These are phyloP conservation scores for Colletotrichum echinochloae DNA, from an alignment of 2,329 filamentous ascomycete species.

Conservation along the genomic window DNA sequence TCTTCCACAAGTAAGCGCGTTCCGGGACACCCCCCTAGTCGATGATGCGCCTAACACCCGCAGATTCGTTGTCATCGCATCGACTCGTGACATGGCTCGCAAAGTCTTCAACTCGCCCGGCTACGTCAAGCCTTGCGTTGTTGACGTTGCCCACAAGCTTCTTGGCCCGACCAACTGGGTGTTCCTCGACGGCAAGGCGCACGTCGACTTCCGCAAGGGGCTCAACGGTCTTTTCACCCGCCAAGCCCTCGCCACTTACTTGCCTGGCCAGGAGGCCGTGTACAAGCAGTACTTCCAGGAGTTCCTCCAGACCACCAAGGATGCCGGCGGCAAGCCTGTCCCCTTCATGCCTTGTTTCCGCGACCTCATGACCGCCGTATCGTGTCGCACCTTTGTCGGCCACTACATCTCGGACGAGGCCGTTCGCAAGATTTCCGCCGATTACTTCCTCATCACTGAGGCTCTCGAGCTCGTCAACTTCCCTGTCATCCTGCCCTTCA, in stretches of 20 bases:
- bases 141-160: slow-evolving; percentile 93
- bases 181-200: slow-evolving; percentile 93
- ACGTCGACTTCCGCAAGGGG: slow-evolving; percentile 97
- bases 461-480: slow-evolving; percentile 98
- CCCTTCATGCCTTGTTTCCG: slow-evolving; percentile 94
- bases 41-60: slow-evolving; percentile 21
- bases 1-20: slow-evolving; percentile 87
- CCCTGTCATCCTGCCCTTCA: slow-evolving; percentile 94
- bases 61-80: slow-evolving; percentile 97
- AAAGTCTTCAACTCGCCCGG: slow-evolving; percentile 96
- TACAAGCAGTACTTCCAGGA: slow-evolving; percentile 87
- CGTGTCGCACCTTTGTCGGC: slow-evolving; percentile 96
- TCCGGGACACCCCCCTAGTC: background rate
- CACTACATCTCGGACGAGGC: slow-evolving; percentile 93
- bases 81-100: slow-evolving; percentile 92
- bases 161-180: slow-evolving; percentile 95
- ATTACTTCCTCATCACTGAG: slow-evolving; percentile 96
- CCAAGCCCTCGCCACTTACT: slow-evolving; percentile 85
- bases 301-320: slow-evolving; percentile 81
- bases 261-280: slow-evolving; percentile 92
- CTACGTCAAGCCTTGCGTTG: slow-evolving; percentile 96
- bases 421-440: slow-evolving; percentile 93
- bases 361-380: slow-evolving; percentile 93
- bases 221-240: slow-evolving; percentile 95
- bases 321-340: slow-evolving; percentile 77